These are phyloP conservation scores for Rusavskia elegans DNA, from an alignment of 495 filamentous ascomycete species.

Conservation along the genomic window DNA sequence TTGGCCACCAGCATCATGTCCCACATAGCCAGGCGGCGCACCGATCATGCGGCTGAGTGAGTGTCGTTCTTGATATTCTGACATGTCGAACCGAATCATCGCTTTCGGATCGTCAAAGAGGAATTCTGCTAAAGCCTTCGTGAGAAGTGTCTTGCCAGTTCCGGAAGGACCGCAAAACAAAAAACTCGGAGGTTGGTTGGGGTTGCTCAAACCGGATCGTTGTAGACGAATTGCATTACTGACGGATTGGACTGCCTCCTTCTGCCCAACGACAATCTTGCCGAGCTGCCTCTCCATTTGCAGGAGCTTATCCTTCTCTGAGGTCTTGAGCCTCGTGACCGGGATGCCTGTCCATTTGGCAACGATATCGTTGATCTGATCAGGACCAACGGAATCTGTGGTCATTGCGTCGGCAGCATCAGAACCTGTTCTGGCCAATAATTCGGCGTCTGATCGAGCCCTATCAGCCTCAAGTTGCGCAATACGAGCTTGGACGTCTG, in stretches of 20 bases:
- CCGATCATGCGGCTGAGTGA: constrained; percentile 95
- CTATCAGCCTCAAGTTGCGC: constrained; percentile 68
- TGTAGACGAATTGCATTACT: constrained; percentile 92
- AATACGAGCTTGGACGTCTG: constrained; percentile 71
- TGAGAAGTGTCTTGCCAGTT: constrained; percentile 93
- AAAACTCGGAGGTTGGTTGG: constrained; percentile 93
- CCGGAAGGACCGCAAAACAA: constrained; percentile 96
- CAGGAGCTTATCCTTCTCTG: constrained; percentile 92
- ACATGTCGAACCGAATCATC: constrained; percentile 99
- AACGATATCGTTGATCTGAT: constrained; percentile 98
- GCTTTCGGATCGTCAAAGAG: constrained; percentile 93
- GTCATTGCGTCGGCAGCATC: constrained; percentile 46
- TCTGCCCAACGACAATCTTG: constrained; percentile 81
- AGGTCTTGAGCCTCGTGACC: constrained; percentile 79
- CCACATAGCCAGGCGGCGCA: constrained; percentile 91
- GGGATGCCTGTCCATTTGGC: constrained; percentile 93
- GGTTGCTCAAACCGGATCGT: constrained; percentile 82
- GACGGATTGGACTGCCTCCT: constrained; percentile 84
- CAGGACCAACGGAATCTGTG: constrained; percentile 85
- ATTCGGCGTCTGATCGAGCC: constrained; percentile 55
- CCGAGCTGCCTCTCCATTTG: constrained; percentile 79
- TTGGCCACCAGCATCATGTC: constrained; percentile 90
- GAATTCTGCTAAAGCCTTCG: constrained; percentile 93
- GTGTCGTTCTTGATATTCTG: constrained; percentile 96
- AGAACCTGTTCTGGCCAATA: constrained; percentile 39